Evolutionary conservation across 2,329 filamentous ascomycete species (phyloP).

Genomic region (Trichoderma lentiforme): DNA sequence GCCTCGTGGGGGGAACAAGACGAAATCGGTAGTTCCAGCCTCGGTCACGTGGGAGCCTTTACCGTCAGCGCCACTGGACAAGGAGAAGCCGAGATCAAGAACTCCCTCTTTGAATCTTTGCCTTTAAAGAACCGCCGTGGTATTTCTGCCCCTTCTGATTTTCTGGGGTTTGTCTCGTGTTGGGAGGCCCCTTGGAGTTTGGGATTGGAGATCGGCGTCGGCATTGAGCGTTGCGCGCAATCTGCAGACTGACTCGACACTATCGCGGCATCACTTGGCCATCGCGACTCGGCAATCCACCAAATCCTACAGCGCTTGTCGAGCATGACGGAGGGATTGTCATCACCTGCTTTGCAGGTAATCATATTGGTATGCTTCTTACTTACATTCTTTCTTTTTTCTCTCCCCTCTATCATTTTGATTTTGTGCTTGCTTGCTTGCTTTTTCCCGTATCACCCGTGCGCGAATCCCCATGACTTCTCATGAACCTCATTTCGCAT

Average conservation of each 20-base stretch:
- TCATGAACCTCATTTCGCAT: not conserved
- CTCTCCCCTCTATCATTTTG: not conserved
- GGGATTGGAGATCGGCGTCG: not conserved
- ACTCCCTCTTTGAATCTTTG: not conserved
- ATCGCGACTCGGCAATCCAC: not conserved
- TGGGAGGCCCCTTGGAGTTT: not conserved
- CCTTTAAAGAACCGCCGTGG: not conserved
- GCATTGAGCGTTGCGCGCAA: conserved; percentile 7
- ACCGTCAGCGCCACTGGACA: conserved; percentile 5
- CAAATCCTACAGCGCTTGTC: not conserved
- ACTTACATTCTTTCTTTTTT: not conserved
- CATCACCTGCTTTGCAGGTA: conserved; percentile 61
- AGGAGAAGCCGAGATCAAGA: conserved; percentile 3
- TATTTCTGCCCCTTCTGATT: not conserved
- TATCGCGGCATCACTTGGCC: not conserved
- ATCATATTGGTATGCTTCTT: conserved; percentile 66
- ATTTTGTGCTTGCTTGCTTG: not conserved
- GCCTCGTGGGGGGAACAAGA: conserved; percentile 6
- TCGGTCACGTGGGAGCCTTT: conserved; percentile 11
- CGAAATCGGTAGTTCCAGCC: not conserved
- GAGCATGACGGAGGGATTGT: conserved; percentile 25
- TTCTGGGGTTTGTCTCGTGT: not conserved
- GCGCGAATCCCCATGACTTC: not conserved
- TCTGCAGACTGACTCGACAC: conserved; percentile 2
- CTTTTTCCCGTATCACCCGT: not conserved